Percentiles rank a stretch among this genome's conserved stretches.
Conservation (phyloP, 306 rosid genomes). For the Dalbergia oliveri region DNA sequence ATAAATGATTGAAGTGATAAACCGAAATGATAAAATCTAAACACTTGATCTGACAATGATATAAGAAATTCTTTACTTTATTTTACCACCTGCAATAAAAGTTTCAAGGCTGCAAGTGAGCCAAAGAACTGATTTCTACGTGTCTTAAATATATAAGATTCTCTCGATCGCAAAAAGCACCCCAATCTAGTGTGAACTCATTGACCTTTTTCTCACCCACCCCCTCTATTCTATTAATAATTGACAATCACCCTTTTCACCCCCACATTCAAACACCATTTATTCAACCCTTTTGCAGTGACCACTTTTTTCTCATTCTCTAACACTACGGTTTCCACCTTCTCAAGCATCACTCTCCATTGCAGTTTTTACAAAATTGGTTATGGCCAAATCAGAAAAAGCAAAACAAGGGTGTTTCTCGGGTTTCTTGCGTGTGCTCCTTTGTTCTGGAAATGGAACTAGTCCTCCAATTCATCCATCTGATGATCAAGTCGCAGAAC, state of each 20-base stretch:
- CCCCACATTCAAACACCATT: background rate
- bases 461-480: conserved; percentile 75
- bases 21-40: too few relatives aligned
- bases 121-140: too few relatives aligned
- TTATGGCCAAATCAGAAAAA: conserved; percentile 53
- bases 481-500: conserved; percentile 55
- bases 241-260: conserved; percentile 19
- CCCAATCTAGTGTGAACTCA: conserved; percentile 47
- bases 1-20: too few relatives aligned
- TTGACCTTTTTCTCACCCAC: conserved; percentile 31
- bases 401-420: conserved; percentile 64
- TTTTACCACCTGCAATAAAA: too few relatives aligned
- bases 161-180: background rate
- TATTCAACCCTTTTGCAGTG: conserved; percentile 26
- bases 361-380: background rate
- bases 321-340: conserved; percentile 12
- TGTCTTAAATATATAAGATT: background rate
- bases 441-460: conserved; percentile 61
- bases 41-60: too few relatives aligned
- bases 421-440: conserved; percentile 51
- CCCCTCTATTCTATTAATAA: background rate
- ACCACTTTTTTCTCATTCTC: conserved; percentile 3
- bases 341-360: background rate
- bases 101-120: too few relatives aligned
- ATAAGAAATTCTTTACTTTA: too few relatives aligned